Conservation (phyloP, 345 rosid species). For the Geranium rotundifolium region DNA sequence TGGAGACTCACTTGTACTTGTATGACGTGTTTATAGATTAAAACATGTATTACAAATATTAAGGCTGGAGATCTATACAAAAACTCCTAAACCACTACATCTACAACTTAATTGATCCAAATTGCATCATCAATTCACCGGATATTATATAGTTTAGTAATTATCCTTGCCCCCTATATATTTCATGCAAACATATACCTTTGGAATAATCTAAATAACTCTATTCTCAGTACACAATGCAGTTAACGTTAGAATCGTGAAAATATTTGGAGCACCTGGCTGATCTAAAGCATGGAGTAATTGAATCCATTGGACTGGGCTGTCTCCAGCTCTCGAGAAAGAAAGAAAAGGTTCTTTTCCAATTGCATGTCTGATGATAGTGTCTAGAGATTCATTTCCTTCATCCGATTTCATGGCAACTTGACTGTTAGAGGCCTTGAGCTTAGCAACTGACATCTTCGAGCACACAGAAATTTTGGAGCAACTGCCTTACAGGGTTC, state of each 20-base stretch:
- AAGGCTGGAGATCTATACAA: not conserved
- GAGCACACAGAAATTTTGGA: slow-evolving; percentile 10
- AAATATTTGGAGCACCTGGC: slow-evolving; percentile 36
- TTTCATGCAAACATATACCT: slow-evolving; percentile 4
- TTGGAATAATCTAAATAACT: not conserved
- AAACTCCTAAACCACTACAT: not conserved
- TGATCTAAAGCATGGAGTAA: slow-evolving; percentile 77
- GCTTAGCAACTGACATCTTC: slow-evolving; percentile 51
- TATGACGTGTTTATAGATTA: not conserved
- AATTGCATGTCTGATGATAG: slow-evolving; percentile 46
- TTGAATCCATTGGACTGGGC: slow-evolving; percentile 76
- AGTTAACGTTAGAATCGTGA: not conserved
- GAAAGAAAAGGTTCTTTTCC: slow-evolving; percentile 71
- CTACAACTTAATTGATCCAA: not conserved
- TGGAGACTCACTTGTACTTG: not conserved
- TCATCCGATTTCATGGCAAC: slow-evolving; percentile 50
- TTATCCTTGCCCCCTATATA: too few species aligned
- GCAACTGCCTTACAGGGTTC: slow-evolving; percentile 6
- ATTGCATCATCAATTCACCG: not conserved
- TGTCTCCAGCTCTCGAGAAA: slow-evolving; percentile 56
- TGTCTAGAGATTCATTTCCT: slow-evolving; percentile 63
- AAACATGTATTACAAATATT: not conserved
- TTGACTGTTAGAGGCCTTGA: slow-evolving; percentile 28
- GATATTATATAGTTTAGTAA: not conserved
- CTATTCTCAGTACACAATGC: not conserved